phyloP scores from a whole-genome alignment of 768 basidiomycete genomes.

The Glaciozyma martinii region DNA sequence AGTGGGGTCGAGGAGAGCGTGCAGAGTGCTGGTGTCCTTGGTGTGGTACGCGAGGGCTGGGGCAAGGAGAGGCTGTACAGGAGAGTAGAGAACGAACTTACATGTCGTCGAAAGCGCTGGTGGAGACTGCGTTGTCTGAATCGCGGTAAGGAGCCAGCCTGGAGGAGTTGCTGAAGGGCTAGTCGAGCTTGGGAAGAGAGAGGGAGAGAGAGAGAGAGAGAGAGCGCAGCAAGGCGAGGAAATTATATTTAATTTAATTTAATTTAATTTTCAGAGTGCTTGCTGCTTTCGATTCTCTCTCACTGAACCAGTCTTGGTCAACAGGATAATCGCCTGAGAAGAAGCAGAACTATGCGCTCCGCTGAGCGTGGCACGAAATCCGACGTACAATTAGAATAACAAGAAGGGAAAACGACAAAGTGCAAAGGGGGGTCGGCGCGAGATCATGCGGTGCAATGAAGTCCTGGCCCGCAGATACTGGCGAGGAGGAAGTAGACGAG shows the following conservation, averaged over 20 bases:
- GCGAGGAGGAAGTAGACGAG: conserved; percentile 21
- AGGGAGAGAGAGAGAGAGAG: no score
- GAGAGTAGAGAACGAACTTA: not conserved
- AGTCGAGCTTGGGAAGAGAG: no score
- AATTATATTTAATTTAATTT: no score
- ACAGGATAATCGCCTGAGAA: no score
- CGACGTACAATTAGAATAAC: not conserved
- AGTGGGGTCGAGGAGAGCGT: not conserved
- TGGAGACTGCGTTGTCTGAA: not conserved
- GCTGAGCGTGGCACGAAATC: not conserved
- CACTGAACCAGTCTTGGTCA: no score
- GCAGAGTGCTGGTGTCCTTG: no score
- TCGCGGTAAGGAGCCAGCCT: not conserved
- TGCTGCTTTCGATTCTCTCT: not conserved
- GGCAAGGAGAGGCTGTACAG: no score
- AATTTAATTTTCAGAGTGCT: no score
- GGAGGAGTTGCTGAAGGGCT: no score
- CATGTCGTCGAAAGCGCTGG: not conserved
- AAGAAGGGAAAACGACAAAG: not conserved
- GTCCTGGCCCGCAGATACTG: not conserved
- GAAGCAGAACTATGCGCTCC: not conserved
- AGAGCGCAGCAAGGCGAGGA: no score
- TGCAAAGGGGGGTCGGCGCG: not conserved
- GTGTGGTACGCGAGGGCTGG: not conserved
- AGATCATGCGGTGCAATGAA: not conserved